Conservation (phyloP, 768 basidiomycete genomes). For the Kwoniella sp. region DNA sequence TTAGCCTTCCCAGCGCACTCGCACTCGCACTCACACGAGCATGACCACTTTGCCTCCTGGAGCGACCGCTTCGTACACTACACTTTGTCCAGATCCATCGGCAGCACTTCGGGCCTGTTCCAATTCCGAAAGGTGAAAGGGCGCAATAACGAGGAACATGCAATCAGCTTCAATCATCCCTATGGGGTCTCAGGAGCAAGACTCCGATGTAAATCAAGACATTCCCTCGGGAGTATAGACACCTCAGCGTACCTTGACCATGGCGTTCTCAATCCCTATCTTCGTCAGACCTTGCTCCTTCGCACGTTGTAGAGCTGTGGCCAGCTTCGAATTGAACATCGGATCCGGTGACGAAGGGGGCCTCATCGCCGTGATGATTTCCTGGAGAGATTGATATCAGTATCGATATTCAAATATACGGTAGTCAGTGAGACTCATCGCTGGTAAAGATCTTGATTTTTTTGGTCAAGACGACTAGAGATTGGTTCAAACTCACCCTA, state of each 20-base stretch:
- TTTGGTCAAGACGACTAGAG: too few relatives aligned
- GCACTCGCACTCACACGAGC: conserved; percentile 54
- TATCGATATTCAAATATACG: too few relatives aligned
- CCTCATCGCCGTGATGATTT: conserved; percentile 45
- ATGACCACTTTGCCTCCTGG: conserved; percentile 48
- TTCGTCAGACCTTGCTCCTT: conserved; percentile 48
- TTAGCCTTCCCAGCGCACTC: conserved; percentile 15
- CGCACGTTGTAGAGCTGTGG: conserved; percentile 45
- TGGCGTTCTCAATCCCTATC: conserved; percentile 44
- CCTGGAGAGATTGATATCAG: conserved; percentile 28
- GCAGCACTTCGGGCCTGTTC: conserved; percentile 29
- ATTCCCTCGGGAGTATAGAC: background rate
- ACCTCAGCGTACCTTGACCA: conserved; percentile 34
- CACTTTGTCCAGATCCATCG: conserved; percentile 46
- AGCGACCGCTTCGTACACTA: conserved; percentile 52
- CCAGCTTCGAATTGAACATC: conserved; percentile 40
- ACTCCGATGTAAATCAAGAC: too few relatives aligned
- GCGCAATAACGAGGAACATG: too few relatives aligned
- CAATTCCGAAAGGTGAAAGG: background rate
- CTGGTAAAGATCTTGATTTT: too few relatives aligned
- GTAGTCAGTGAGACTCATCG: background rate
- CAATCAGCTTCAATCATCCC: background rate
- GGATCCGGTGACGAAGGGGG: conserved; percentile 47
- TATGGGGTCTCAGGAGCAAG: too few relatives aligned
- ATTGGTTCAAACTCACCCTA: conserved; percentile 28